phyloP scores from a whole-genome alignment of 2,329 filamentous ascomycete species.

The Epichloe baconii region DNA sequence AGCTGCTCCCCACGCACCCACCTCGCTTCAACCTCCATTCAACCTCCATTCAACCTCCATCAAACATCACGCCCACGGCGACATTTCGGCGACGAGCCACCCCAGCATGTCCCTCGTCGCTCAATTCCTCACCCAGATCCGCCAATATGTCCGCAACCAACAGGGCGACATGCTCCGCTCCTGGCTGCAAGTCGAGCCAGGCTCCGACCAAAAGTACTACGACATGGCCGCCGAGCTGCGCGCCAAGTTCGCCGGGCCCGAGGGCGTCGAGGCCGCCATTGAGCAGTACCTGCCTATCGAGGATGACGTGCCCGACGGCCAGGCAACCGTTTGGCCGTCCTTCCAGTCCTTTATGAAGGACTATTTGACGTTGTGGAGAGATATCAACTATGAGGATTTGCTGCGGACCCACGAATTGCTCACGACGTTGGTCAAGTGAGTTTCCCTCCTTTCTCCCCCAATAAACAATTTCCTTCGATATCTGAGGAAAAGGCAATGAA shows the following conservation, averaged over 20 bases:
- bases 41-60: not conserved
- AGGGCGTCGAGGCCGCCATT: slow-evolving; percentile 49
- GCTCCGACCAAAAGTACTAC: slow-evolving; percentile 52
- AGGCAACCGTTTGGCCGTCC: slow-evolving; percentile 57
- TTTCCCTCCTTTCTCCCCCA: not conserved
- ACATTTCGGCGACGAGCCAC: slow-evolving; percentile 4
- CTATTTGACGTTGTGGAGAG: slow-evolving; percentile 69
- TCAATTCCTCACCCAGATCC: slow-evolving; percentile 55
- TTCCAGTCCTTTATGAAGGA: slow-evolving; percentile 70
- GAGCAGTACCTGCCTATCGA: slow-evolving; percentile 51
- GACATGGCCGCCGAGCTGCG: slow-evolving; percentile 56
- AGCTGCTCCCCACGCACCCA: too few species aligned
- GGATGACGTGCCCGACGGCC: slow-evolving; percentile 49
- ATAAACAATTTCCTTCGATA: too few species aligned
- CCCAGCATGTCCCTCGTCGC: slow-evolving; percentile 46
- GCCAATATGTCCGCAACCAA: slow-evolving; percentile 39
- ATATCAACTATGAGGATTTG: slow-evolving; percentile 65
- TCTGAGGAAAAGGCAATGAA: too few species aligned
- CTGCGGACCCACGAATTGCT: slow-evolving; percentile 63
- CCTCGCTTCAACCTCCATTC: too few species aligned
- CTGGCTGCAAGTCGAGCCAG: slow-evolving; percentile 64
- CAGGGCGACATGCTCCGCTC: slow-evolving; percentile 53
- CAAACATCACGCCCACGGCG: not conserved
- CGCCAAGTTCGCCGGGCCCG: slow-evolving; percentile 33
- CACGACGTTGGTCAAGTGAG: slow-evolving; percentile 59